Percentiles rank a stretch among this genome's conserved stretches.
phyloP scores from a whole-genome alignment of 306 rosid species.

The Medicago arabica region DNA sequence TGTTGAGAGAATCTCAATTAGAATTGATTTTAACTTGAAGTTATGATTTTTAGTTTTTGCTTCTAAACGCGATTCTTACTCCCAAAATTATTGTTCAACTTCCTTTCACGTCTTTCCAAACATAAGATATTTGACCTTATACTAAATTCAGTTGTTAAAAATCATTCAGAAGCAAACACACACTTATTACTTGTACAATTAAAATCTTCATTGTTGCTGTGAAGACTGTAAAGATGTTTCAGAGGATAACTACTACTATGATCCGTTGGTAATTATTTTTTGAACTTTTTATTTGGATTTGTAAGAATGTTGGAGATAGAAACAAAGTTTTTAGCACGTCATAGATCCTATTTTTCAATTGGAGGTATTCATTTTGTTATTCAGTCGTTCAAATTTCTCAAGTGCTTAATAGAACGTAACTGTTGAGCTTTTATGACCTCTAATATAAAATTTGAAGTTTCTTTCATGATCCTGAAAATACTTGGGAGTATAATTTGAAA shows the following conservation, averaged over 20 bases:
- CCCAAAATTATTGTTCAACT: background rate
- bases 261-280: too few species aligned
- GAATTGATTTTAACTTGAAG: background rate
- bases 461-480: too few species aligned
- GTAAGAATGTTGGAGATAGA: too few species aligned
- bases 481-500: background rate
- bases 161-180: background rate
- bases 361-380: background rate
- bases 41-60: too few species aligned
- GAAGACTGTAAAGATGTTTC: background rate
- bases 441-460: too few species aligned
- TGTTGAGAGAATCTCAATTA: background rate
- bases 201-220: background rate
- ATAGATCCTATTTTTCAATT: background rate
- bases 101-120: too few species aligned
- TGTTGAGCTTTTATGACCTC: background rate
- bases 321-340: too few species aligned
- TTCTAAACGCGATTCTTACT: too few species aligned
- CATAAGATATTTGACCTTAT: too few species aligned
- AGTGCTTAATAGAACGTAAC: background rate
- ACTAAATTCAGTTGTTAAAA: background rate
- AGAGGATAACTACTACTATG: background rate
- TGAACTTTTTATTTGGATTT: too few species aligned
- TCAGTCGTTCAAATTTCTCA: background rate
- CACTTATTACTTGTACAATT: background rate